Evolutionary conservation across 179 eudicot genomes (phyloP), one percentile per base, ranked within the genome.

Genomic region (Spergularia azorica): DNA sequence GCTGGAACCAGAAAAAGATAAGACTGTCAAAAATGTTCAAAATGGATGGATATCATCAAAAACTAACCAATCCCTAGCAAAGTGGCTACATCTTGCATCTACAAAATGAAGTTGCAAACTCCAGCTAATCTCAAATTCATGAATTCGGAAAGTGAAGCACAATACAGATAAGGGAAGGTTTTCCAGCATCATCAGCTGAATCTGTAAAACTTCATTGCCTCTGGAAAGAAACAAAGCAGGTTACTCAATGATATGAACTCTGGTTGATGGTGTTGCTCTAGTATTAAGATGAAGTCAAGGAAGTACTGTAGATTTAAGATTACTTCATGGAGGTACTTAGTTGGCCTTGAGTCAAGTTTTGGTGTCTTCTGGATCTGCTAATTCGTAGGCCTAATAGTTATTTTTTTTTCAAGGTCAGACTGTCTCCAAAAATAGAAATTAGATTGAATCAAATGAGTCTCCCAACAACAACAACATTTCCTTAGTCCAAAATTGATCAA

Each of bases 1-100:
- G 81, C 98, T 95, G 88, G 78, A 84, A 79, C 68, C 64, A 78
- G 32, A 61, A 51, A 55, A 77, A 11, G 9, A 54, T 8, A 41
- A 65, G 11, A 57, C 2, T 43, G 64, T 63, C 57, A 51, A 71
- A 60, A 15, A 26, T 14, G 13, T 51, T 11, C 8, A 36, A 32
- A 39, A 39, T 21, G 12, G 13, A 48, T 32, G 14, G 67, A 46
- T 56, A 9, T 20, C 4, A 50, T 20, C 12, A 36, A 6, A 26
- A 50, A 2, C 67, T 14, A 74, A 17, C 5, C 21, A 15, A 13
- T 9, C 13, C 10, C 54, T 14, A 26, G 41, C 18, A 9, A 26
- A 26, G 18, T 43, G 26, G 17, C 41, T 20, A 70, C 16, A 56
- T 17, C 13, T 64, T 64, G 67, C 8, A 63, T 2, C 72, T 18